Base-by-base conservation (phyloP, 2,329 filamentous ascomycete species). In the Pseudogymnoascus sp. region DNA sequence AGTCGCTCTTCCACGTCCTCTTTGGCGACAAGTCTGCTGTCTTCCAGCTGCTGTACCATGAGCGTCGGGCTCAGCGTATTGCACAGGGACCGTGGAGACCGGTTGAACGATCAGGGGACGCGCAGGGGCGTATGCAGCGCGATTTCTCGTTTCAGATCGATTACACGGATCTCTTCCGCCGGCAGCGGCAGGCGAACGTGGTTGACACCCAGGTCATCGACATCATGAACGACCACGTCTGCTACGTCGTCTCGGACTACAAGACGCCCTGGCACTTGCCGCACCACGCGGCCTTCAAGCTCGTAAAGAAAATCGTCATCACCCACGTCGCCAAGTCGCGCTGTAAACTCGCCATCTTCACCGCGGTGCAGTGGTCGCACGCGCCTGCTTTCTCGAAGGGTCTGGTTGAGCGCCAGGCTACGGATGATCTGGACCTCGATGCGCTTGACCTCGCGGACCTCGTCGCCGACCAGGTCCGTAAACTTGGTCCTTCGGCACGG, bases 11-110 rank as follows among this genome's bases (percentile, higher is more conserved):
- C 75, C 93, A 97, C 72, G 90, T 97, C 15, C 83, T 99, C 61
- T 99, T 97, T 75, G 95, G 95, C 38, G 95, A 99, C 75, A 96
- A 93, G 77, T 96, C 91, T 73, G 91, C 93, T 35, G 87, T 97
- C 40, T 99, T 97, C 77, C 91, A 95, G 70, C 87, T 93, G 71
- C 80, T 97, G 31, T 93, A 97, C 73, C 88, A 91, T 73, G 91
- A 96, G 73, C 84, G 90, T 61, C 83, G 87, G 70, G 91, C 90
- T 13, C 84, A 87, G 74, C 86, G 87, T 66, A 92, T 97, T 66
- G 86, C 88, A 1, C 93, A 97, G 75, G 89, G 90, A 0, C 91
- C 93, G 0, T 99, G 95, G 95, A 79, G 82, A 17, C 80, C 87
- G 60, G 79, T 84, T 3, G 89, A 93, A 64, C 26, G 26, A 0